phyloP scores from a whole-genome alignment of 208 protist genomes.

The Herpetomonas samuelpessoai region DNA sequence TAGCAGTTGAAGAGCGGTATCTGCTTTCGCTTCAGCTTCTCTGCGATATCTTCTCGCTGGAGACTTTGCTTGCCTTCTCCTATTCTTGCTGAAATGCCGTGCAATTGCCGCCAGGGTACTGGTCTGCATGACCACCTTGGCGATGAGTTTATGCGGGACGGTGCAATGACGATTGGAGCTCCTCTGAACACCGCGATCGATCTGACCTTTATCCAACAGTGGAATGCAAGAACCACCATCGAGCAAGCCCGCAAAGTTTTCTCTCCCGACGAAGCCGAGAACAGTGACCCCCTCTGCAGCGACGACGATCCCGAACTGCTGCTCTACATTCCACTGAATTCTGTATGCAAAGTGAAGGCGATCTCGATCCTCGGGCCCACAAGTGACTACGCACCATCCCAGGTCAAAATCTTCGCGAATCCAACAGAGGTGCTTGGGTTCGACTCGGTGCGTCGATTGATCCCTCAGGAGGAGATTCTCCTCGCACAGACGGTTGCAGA shows the following conservation, averaged over 20 bases:
- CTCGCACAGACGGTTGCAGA: conserved; percentile 51
- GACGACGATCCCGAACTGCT: conserved; percentile 82
- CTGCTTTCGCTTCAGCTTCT: too few relatives aligned
- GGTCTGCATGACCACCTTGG: conserved; percentile 77
- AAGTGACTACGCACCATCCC: conserved; percentile 47
- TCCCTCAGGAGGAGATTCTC: conserved; percentile 72
- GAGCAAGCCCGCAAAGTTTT: conserved; percentile 57
- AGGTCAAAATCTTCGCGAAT: conserved; percentile 82
- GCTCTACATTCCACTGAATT: conserved; percentile 58
- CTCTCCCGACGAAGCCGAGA: conserved; percentile 33
- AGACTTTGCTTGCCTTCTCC: too few relatives aligned
- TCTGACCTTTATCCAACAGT: conserved; percentile 54
- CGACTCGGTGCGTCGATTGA: conserved; percentile 65
- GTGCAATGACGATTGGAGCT: conserved; percentile 58
- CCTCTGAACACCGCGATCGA: conserved; percentile 69
- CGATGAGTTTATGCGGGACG: conserved; percentile 60
- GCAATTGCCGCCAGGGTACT: conserved; percentile 74
- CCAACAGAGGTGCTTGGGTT: conserved; percentile 62
- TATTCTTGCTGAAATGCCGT: conserved; percentile 51
- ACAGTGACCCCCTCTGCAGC: conserved; percentile 67
- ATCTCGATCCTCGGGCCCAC: conserved; percentile 61
- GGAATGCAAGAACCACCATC: conserved; percentile 55
- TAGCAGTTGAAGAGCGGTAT: too few relatives aligned
- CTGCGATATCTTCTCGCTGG: too few relatives aligned
- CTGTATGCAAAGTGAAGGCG: conserved; percentile 58